Conservation (phyloP, 2,329 filamentous ascomycete species). For the Boeremia exigua region DNA sequence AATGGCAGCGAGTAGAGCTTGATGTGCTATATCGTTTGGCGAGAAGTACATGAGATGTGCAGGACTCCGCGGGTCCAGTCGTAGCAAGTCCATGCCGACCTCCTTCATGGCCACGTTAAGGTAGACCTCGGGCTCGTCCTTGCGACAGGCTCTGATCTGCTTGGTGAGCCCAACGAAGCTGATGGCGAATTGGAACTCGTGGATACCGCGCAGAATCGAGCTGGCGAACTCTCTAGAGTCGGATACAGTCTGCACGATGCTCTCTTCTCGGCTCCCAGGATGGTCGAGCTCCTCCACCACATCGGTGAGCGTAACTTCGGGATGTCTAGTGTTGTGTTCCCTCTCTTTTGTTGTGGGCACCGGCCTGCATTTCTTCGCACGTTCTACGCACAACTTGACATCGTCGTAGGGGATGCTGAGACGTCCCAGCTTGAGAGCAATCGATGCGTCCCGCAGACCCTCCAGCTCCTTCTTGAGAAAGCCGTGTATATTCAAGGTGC, state of each 20-base stretch:
- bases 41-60: constrained; percentile 99
- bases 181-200: constrained; percentile 94
- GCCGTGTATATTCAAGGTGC: constrained; percentile 88
- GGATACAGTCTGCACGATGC: constrained; percentile 80
- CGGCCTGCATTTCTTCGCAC: constrained; percentile 57
- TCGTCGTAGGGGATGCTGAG: constrained; percentile 93
- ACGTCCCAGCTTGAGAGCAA: constrained; percentile 88
- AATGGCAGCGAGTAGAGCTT: constrained; percentile 88
- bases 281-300: constrained; percentile 76
- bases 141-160: constrained; percentile 71
- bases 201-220: constrained; percentile 88
- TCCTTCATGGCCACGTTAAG: constrained; percentile 96
- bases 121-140: constrained; percentile 73
- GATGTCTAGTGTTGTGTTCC: constrained; percentile 38
- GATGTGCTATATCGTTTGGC: constrained; percentile 88
- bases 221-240: constrained; percentile 92
- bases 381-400: constrained; percentile 67
- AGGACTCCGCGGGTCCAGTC: constrained; percentile 88
- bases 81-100: constrained; percentile 88
- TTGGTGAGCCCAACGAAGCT: constrained; percentile 89
- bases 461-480: constrained; percentile 84
- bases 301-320: constrained; percentile 71
- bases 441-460: constrained; percentile 85
- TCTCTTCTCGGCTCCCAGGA: constrained; percentile 70
- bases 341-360: constrained; percentile 20